These are phyloP conservation scores for Flaveria linearis DNA, from an alignment of 129 eudicot genomes.

Conservation along the genomic window DNA sequence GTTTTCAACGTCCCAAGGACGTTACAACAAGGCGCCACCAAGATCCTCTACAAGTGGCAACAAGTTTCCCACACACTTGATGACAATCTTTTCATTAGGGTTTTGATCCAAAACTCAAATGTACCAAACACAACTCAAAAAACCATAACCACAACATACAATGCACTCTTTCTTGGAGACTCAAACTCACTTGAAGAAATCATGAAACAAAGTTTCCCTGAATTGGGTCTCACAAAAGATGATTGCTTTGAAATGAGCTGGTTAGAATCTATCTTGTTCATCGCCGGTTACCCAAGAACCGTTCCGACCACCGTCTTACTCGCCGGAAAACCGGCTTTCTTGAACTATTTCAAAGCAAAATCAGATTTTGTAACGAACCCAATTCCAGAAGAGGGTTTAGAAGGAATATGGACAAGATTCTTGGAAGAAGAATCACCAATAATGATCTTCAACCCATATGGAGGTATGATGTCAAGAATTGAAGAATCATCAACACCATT, in stretches of 20 bases:
- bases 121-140: constrained; percentile 38
- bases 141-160: constrained; percentile 47
- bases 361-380: constrained; percentile 62
- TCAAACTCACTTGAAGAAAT: constrained; percentile 40
- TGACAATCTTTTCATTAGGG: constrained; percentile 46
- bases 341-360: constrained; percentile 70
- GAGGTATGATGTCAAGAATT: constrained; percentile 71
- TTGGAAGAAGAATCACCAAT: constrained; percentile 56
- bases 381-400: constrained; percentile 59
- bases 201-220: constrained; percentile 56
- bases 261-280: constrained; percentile 68
- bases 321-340: constrained; percentile 50
- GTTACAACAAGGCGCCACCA: constrained; percentile 46
- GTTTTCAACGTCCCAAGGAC: constrained; percentile 54
- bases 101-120: constrained; percentile 17
- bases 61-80: constrained; percentile 36
- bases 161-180: constrained; percentile 66
- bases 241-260: constrained; percentile 78
- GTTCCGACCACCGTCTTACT: constrained; percentile 53
- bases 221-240: constrained; percentile 50
- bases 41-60: constrained; percentile 43
- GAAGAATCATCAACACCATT: constrained; percentile 66
- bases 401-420: constrained; percentile 63
- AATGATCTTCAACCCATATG: constrained; percentile 68
- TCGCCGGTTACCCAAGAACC: constrained; percentile 54